Evolutionary conservation across 352 stramenopile species (phyloP).

Genomic region (Phytophthora chlamydospora): DNA sequence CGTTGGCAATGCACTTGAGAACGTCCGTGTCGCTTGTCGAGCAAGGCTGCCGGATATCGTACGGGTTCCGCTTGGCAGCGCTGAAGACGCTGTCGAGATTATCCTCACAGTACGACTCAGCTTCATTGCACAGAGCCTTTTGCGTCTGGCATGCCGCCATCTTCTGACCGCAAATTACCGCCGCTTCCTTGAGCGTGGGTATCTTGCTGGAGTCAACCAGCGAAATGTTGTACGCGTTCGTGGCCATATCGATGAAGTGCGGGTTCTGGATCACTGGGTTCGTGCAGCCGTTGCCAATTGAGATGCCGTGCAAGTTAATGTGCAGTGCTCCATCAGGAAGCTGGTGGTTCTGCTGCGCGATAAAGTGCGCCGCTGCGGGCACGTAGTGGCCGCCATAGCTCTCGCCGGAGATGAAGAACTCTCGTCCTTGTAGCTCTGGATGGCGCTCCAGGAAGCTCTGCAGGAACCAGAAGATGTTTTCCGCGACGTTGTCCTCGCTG

Average conservation of each 20-base stretch:
- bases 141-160: conserved; percentile 47
- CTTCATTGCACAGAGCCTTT: conserved; percentile 39
- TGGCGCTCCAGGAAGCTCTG: conserved; percentile 57
- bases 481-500: conserved; percentile 49
- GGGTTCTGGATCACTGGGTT: conserved; percentile 48
- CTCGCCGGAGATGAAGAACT: conserved; percentile 64
- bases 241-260: conserved; percentile 64
- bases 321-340: conserved; percentile 5
- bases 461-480: conserved; percentile 65
- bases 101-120: conserved; percentile 42
- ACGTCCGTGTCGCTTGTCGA: conserved; percentile 23
- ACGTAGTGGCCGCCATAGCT: conserved; percentile 70
- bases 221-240: conserved; percentile 77
- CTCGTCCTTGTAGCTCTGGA: conserved; percentile 42
- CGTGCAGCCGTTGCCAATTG: conserved; percentile 67
- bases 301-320: conserved; percentile 66
- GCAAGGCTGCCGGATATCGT: conserved; percentile 60
- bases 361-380: conserved; percentile 53
- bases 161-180: conserved; percentile 41
- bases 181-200: conserved; percentile 39
- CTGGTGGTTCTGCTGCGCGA: conserved; percentile 52
- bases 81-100: conserved; percentile 28
- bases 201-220: conserved; percentile 45
- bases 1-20: conserved; percentile 54
- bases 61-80: conserved; percentile 58